A percentile compares a stretch with the other conserved stretches of the same genome.
Evolutionary conservation across 2,329 filamentous ascomycete species (phyloP).

Genomic region (Diaporthe vexans): DNA sequence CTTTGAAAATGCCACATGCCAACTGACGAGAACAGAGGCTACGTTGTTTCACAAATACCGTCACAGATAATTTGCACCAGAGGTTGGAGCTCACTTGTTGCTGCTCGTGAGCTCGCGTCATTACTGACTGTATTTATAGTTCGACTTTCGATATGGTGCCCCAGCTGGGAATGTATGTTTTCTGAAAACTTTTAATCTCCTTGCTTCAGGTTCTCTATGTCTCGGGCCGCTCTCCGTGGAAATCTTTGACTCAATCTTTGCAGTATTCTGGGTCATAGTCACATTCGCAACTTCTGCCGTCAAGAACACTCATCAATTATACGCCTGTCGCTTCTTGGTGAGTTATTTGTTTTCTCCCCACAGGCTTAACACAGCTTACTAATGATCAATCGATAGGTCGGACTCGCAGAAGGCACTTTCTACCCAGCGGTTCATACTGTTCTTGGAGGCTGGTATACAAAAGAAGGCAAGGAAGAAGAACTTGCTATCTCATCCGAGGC

Average conservation of each 20-base stretch:
- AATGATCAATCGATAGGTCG: constrained; percentile 18
- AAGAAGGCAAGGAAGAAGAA: constrained; percentile 24
- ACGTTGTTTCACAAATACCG: constrained; percentile 42
- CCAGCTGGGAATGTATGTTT: constrained; percentile 39
- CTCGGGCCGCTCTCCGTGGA: too few species aligned
- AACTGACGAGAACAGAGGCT: constrained; percentile 36
- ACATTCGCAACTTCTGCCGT: constrained; percentile 42
- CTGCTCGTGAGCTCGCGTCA: too few species aligned
- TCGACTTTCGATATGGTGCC: constrained; percentile 42
- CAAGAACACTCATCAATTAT: constrained; percentile 39
- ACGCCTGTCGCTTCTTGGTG: constrained; percentile 41
- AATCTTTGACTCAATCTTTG: neutral
- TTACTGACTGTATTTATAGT: constrained; percentile 13
- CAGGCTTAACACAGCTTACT: neutral
- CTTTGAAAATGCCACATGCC: too few species aligned
- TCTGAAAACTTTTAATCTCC: neutral
- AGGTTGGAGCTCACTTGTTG: constrained; percentile 16
- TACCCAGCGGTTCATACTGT: constrained; percentile 42
- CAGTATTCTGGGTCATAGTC: constrained; percentile 41
- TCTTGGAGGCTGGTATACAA: constrained; percentile 42
- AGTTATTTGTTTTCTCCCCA: neutral
- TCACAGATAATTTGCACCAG: constrained; percentile 42
- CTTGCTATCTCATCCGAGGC: too few species aligned
- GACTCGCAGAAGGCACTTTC: constrained; percentile 42
- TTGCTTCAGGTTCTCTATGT: too few species aligned